Base-by-base conservation (phyloP, 257 asterid species). In the Verbascum thapsus region DNA sequence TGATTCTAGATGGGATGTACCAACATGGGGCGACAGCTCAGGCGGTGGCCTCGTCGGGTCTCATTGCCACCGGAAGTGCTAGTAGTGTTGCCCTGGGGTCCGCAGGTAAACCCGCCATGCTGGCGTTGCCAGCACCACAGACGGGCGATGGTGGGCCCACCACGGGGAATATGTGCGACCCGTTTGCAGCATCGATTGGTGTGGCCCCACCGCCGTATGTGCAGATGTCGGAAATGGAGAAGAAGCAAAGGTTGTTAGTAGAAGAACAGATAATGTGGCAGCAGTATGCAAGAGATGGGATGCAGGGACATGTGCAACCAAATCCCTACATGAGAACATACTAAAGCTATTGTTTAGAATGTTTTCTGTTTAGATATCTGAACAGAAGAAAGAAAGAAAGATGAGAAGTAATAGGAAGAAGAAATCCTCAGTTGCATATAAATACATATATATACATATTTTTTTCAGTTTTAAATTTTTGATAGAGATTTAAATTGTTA, bases 191-290 rank as follows among this genome's bases (percentile, higher is more conserved):
- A 16, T 90, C 99, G 2, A 74, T 94, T 0, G 63, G 71, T 4
- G 47, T 94, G 18, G 84, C 95, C 0, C 95, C 96, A 7, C 98
- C 99, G 1, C 12, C 98, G 1, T 90, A 85, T 9, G 96, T 94
- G 70, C 98, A 94, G 72, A 85, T 90, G 95, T 78, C 97, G 6
- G 99, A 90, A 34, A 72, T 90, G 88, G 99, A 94, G 78, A 90
- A 81, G 79, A 94, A 90, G 76, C 98, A 82, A 43, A 77, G 80
- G 57, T 56, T 85, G 65, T 71, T 84, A 32, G 81, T 70, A 13
- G 88, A 94, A 35, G 96, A 94, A 76, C 98, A 94, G 57, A 5
- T 77, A 22, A 77, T 83, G 84, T 94, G 99, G 99, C 98, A 87
- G 77, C 90, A 90, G 52, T 90, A 84, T 53, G 68, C 81, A 17